Evolutionary conservation across 2,329 filamentous ascomycete genomes (phyloP).

Genomic region (Beauveria asiatica): DNA sequence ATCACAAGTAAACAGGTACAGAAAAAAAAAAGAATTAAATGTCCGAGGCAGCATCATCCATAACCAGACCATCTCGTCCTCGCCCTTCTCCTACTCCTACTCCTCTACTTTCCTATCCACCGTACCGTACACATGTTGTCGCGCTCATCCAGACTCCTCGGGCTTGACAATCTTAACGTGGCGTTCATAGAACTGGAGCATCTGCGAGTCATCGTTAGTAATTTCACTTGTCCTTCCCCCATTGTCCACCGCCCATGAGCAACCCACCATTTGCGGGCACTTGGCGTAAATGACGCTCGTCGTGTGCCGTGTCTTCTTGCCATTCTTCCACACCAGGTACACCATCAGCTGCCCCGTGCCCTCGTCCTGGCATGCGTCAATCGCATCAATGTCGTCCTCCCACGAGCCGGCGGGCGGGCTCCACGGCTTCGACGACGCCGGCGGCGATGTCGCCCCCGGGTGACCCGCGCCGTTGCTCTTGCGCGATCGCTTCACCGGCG

Average conservation of each 20-base stretch:
- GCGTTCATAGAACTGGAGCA: conserved; percentile 51
- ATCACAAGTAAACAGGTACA: too few species aligned
- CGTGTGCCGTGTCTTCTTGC: conserved; percentile 64
- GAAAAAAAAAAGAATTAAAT: too few species aligned
- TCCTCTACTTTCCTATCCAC: too few species aligned
- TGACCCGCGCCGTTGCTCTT: conserved; percentile 36
- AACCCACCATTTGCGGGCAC: conserved; percentile 64
- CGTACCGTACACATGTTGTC: neutral
- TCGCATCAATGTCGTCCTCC: conserved; percentile 63
- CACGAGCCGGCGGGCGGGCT: conserved; percentile 64
- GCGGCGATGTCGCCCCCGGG: conserved; percentile 39
- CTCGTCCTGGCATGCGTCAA: conserved; percentile 66
- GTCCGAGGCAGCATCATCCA: too few species aligned
- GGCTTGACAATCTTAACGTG: conserved; percentile 46
- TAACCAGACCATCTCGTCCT: too few species aligned
- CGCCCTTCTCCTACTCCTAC: too few species aligned
- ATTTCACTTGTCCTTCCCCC: neutral
- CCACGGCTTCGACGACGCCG: conserved; percentile 46
- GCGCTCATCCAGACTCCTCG: conserved; percentile 18
- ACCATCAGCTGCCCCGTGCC: conserved; percentile 52
- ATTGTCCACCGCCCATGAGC: neutral
- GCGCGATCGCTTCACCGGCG: conserved; percentile 34
- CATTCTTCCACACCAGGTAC: conserved; percentile 66
- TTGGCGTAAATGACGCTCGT: conserved; percentile 62
- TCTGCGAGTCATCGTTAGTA: conserved; percentile 27